Evolutionary conservation across 768 basidiomycete species (phyloP), one percentile per base, ranked within the genome.

Genomic region (Lactarius hengduanensis): DNA sequence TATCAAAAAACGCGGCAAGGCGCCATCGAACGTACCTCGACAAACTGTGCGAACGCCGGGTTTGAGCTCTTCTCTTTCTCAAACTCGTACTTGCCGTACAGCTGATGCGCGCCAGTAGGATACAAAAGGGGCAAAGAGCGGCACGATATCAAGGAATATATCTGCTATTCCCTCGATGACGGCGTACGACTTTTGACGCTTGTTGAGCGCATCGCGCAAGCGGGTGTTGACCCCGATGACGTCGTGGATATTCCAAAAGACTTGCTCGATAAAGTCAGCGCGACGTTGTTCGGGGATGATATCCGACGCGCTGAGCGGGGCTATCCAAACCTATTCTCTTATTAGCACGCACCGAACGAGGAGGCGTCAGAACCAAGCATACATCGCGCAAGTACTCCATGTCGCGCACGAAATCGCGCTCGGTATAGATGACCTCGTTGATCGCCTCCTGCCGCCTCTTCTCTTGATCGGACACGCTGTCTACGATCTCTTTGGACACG

Each of bases 21-120:
- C n/a, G 16, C 11, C 26, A 60, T 56, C 45, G 41, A 45, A 81
- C 86, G 61, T 71, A 94, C 95, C 82, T 98, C 97, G 36, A 98
- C 97, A 76, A 98, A 99, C 66, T 87, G 86, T 61, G 94, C 90
- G 78, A 99, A 99, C 15, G 87, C 91, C 6, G 90, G 85, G 78
- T 99, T 99, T 59, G 88, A 84, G 63, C 84, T 88, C 81, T 98
- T 98, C 82, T 98, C 97, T 82, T 93, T 96, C 81, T 99, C 97
- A 76, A 99, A 98, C 78, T 98, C 96, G 75, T 94, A 98, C 77
- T 98, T 99, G 15, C 97, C 97, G 74, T 96, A 98, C 64, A 98
- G 80, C 76, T 99, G 97, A 74, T 98, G 96, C 10, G 94, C 88
- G 54, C 96, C 97, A n/a, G 73, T 98, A 99, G 40, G 86, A 86